Conservation (phyloP, 176 grass and related monocot species). For the Aegilops speltoides region DNA sequence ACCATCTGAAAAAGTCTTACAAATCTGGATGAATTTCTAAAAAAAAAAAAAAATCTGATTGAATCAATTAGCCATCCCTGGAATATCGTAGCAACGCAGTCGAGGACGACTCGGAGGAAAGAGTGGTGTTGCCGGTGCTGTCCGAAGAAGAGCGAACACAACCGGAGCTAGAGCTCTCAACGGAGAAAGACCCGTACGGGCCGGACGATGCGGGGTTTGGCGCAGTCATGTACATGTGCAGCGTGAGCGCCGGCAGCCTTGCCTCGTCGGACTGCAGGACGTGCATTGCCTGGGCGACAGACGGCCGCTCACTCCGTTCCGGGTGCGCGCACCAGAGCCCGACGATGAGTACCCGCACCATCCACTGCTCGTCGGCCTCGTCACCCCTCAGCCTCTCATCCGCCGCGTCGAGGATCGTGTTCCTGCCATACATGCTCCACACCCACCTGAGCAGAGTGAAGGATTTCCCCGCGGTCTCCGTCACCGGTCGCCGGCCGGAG, state of each 20-base stretch:
- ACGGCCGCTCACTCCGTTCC: conserved; percentile 21
- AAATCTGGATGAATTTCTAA: too few relatives aligned
- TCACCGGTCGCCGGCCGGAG: background rate
- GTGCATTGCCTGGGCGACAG: background rate
- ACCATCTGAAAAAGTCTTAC: too few relatives aligned
- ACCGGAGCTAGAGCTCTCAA: background rate
- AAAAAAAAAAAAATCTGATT: too few relatives aligned
- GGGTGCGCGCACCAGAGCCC: conserved; percentile 38
- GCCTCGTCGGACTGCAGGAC: background rate
- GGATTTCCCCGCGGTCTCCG: background rate
- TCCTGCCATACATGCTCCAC: conserved; percentile 25
- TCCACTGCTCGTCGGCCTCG: background rate
- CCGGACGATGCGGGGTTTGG: background rate
- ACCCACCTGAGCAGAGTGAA: conserved; percentile 19
- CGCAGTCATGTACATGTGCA: background rate
- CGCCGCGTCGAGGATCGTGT: background rate
- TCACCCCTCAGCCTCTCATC: background rate
- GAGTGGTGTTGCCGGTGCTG: background rate
- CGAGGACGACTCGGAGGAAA: background rate
- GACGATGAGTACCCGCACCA: background rate
- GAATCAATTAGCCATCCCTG: background rate
- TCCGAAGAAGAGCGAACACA: background rate
- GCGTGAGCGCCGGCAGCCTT: background rate
- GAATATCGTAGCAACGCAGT: background rate
- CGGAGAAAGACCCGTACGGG: background rate